Evolutionary conservation across 768 basidiomycete genomes (phyloP).

Genomic region (Lactarius akahatsu): DNA sequence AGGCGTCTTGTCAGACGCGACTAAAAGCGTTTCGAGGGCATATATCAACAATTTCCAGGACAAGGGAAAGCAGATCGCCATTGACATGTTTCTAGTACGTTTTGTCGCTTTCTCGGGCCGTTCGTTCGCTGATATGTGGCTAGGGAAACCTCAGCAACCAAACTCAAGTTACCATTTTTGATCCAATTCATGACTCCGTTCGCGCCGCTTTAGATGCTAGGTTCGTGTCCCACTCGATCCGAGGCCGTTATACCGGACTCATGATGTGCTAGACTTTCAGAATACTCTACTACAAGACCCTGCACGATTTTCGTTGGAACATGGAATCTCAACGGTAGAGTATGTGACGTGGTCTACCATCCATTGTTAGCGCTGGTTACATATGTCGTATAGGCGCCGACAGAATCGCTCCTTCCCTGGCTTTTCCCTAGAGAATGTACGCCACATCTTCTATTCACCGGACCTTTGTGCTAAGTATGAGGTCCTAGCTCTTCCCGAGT

Average conservation of each 20-base stretch:
- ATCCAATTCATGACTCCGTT: slow-evolving; percentile 90
- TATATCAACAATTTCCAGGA: slow-evolving; percentile 99
- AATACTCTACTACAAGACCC: slow-evolving; percentile 79
- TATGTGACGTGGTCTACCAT: slow-evolving; percentile 37
- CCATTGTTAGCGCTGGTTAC: neutral
- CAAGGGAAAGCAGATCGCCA: slow-evolving; percentile 88
- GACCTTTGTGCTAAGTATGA: slow-evolving; percentile 5
- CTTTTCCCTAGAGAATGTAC: slow-evolving; percentile 80
- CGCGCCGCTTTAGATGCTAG: slow-evolving; percentile 63
- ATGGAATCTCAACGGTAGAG: slow-evolving; percentile 94
- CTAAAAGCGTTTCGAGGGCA: slow-evolving; percentile 92
- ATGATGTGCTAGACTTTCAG: slow-evolving; percentile 51
- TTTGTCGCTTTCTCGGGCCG: neutral
- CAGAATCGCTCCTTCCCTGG: slow-evolving; percentile 86
- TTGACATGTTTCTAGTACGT: slow-evolving; percentile 91
- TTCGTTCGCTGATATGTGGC: slow-evolving; percentile 5
- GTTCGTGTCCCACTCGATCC: slow-evolving; percentile 43
- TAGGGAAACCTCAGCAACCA: slow-evolving; percentile 94
- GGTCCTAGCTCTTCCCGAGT: slow-evolving; percentile 49
- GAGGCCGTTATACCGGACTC: neutral
- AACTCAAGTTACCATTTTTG: slow-evolving; percentile 84
- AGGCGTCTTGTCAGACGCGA: slow-evolving; percentile 94
- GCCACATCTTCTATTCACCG: slow-evolving; percentile 32
- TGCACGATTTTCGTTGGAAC: slow-evolving; percentile 84
- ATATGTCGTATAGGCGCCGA: slow-evolving; percentile 55